A percentile compares a stretch with the other conserved stretches of the same genome.
Conservation (phyloP, 2,329 filamentous ascomycete species). For the Lecanoromycetidae sp. region DNA sequence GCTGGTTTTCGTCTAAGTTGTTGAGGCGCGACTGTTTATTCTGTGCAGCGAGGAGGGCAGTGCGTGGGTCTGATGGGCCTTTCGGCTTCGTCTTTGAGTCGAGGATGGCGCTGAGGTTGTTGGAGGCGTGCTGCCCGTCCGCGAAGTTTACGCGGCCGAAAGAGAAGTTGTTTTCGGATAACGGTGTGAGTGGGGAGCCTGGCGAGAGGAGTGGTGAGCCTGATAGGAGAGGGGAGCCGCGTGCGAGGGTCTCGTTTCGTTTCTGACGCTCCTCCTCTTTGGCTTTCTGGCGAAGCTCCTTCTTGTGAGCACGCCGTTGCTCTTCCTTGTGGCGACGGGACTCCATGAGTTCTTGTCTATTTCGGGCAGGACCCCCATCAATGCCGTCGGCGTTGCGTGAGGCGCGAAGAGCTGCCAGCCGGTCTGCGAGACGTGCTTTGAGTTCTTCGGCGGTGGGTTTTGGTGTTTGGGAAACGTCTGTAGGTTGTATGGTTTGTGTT, state of each 20-base stretch:
- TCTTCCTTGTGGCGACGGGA: conserved; percentile 76
- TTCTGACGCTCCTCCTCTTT: conserved; percentile 64
- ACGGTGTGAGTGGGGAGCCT: conserved; percentile 33
- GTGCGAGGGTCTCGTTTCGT: conserved; percentile 45
- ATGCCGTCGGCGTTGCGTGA: conserved; percentile 76
- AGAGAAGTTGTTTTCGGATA: conserved; percentile 50
- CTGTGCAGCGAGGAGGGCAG: conserved; percentile 73
- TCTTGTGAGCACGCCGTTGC: conserved; percentile 76
- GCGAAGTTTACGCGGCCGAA: conserved; percentile 87
- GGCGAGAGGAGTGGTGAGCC: conserved; percentile 46
- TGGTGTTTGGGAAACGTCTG: conserved; percentile 34
- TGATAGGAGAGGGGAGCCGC: conserved; percentile 44
- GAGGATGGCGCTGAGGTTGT: conserved; percentile 52
- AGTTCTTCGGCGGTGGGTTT: conserved; percentile 63
- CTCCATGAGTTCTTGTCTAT: conserved; percentile 85
- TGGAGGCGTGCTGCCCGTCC: too few relatives aligned
- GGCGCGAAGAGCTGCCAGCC: conserved; percentile 73
- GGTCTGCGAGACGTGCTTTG: conserved; percentile 65
- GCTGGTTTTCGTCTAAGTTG: conserved; percentile 65
- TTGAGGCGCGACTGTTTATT: conserved; percentile 73
- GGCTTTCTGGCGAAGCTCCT: conserved; percentile 63
- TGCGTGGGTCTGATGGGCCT: conserved; percentile 72
- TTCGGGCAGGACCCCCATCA: conserved; percentile 70
- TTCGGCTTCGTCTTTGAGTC: conserved; percentile 58
- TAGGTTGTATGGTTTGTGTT: conserved; percentile 14